These are phyloP conservation scores for Beta vulgaris DNA, from an alignment of 148 eudicot species.

Conservation along the genomic window DNA sequence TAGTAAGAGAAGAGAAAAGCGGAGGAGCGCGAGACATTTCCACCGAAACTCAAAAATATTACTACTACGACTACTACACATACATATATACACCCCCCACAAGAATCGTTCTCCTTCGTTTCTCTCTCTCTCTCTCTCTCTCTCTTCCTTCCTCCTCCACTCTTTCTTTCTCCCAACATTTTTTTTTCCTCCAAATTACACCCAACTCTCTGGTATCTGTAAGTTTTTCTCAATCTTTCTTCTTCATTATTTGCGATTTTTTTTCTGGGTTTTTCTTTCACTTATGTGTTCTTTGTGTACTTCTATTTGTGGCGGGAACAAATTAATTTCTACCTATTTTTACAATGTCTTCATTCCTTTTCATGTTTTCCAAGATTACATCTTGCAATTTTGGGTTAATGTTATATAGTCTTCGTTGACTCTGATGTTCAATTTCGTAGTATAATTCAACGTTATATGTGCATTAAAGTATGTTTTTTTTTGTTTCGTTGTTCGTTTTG, in stretches of 20 bases:
- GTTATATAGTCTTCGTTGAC: background rate
- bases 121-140: slow-evolving; percentile 8
- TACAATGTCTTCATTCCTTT: background rate
- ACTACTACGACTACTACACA: background rate
- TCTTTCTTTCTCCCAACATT: background rate
- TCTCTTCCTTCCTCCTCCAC: background rate
- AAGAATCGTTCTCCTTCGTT: slow-evolving; percentile 25
- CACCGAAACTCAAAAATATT: slow-evolving; percentile 29
- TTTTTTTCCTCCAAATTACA: slow-evolving; percentile 12
- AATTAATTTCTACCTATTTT: too few species aligned
- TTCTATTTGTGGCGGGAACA: slow-evolving; percentile 34
- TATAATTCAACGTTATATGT: slow-evolving; percentile 3
- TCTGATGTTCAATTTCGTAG: slow-evolving; percentile 5
- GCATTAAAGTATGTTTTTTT: background rate
- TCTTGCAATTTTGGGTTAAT: slow-evolving; percentile 20
- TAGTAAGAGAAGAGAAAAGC: slow-evolving; percentile 11
- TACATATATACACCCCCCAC: slow-evolving; percentile 17
- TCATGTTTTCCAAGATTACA: slow-evolving; percentile 3
- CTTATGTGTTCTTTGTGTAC: slow-evolving; percentile 16
- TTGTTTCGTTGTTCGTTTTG: slow-evolving; percentile 3
- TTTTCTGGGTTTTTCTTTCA: background rate
- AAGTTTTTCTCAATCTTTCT: slow-evolving; percentile 19
- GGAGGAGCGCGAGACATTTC: slow-evolving; percentile 18
- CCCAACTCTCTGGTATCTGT: slow-evolving; percentile 24
- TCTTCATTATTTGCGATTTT: too few species aligned